phyloP scores from a whole-genome alignment of 495 filamentous ascomycete species.

The Xylaria intraflava region DNA sequence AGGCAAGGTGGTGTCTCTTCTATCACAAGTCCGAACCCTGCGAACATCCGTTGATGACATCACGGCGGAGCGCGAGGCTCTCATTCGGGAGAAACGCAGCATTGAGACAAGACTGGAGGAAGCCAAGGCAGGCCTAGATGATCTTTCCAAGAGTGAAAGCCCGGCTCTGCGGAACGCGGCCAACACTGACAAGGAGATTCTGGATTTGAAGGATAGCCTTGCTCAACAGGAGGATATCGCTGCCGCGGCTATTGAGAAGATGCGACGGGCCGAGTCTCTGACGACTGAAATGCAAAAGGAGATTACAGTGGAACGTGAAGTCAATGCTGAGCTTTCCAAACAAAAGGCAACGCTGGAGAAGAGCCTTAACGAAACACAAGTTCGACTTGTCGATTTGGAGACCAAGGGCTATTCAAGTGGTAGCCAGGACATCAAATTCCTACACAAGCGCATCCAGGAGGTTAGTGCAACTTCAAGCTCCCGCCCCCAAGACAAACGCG shows the following conservation, averaged over 20 bases:
- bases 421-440: slow-evolving; percentile 90
- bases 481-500: slow-evolving; percentile 7
- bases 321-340: slow-evolving; percentile 76
- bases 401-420: slow-evolving; percentile 93
- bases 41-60: slow-evolving; percentile 82
- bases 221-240: slow-evolving; percentile 94
- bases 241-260: slow-evolving; percentile 89
- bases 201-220: slow-evolving; percentile 82
- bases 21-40: slow-evolving; percentile 85
- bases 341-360: slow-evolving; percentile 91
- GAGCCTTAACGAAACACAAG: slow-evolving; percentile 81
- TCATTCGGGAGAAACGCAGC: slow-evolving; percentile 83
- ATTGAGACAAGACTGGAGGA: slow-evolving; percentile 83
- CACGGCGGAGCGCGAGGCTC: slow-evolving; percentile 73
- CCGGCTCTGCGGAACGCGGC: slow-evolving; percentile 91
- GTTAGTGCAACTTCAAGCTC: slow-evolving; percentile 45
- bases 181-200: slow-evolving; percentile 77
- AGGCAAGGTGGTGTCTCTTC: slow-evolving; percentile 76
- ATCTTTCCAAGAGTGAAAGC: slow-evolving; percentile 77
- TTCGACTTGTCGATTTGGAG: slow-evolving; percentile 85
- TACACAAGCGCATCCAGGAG: slow-evolving; percentile 93
- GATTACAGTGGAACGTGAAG: slow-evolving; percentile 82
- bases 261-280: slow-evolving; percentile 91
- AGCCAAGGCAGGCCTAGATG: slow-evolving; percentile 85
- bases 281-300: slow-evolving; percentile 89